These are phyloP conservation scores for Mrakia hoshinonis DNA, from an alignment of 768 basidiomycete species.

Conservation along the genomic window DNA sequence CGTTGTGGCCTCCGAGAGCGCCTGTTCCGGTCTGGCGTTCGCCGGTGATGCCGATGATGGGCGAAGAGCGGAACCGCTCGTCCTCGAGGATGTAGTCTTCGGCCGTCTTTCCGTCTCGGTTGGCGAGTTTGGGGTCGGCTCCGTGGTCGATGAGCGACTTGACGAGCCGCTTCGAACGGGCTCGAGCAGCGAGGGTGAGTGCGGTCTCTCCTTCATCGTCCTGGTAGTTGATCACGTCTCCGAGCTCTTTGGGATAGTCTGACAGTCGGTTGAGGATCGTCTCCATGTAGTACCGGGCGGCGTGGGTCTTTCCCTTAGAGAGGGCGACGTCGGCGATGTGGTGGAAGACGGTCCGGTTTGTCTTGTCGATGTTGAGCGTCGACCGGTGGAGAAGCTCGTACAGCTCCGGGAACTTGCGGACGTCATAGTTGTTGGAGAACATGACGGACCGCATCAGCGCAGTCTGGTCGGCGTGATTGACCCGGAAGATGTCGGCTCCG, in stretches of 20 bases:
- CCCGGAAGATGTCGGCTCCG: constrained; percentile 92
- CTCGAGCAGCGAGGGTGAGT: constrained; percentile 89
- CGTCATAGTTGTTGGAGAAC: constrained; percentile 99
- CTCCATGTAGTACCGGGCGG: constrained; percentile 98
- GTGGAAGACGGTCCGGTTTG: constrained; percentile 94
- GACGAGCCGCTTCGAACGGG: constrained; percentile 87
- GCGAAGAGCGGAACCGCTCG: constrained; percentile 89
- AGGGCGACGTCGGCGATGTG: constrained; percentile 96
- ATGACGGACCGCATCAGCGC: constrained; percentile 97
- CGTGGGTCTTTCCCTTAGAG: constrained; percentile 95
- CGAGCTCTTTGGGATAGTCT: constrained; percentile 89
- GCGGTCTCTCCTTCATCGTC: constrained; percentile 99
- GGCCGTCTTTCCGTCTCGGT: constrained; percentile 89
- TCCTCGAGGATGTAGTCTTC: constrained; percentile 99
- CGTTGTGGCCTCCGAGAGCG: constrained; percentile 2
- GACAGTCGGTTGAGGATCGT: constrained; percentile 75
- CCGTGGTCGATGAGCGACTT: constrained; percentile 93
- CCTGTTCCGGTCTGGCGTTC: constrained; percentile 5
- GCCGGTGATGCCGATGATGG: constrained; percentile 50
- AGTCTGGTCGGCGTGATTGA: constrained; percentile 93
- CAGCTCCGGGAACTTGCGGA: constrained; percentile 94
- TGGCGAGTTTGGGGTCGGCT: constrained; percentile 87
- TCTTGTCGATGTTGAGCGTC: constrained; percentile 95
- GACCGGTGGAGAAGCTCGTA: constrained; percentile 96
- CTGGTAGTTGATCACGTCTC: constrained; percentile 97